Percentiles rank a stretch among this genome's conserved stretches.
Conservation (phyloP, 2,329 filamentous ascomycete species). For the Xylaria sp. region DNA sequence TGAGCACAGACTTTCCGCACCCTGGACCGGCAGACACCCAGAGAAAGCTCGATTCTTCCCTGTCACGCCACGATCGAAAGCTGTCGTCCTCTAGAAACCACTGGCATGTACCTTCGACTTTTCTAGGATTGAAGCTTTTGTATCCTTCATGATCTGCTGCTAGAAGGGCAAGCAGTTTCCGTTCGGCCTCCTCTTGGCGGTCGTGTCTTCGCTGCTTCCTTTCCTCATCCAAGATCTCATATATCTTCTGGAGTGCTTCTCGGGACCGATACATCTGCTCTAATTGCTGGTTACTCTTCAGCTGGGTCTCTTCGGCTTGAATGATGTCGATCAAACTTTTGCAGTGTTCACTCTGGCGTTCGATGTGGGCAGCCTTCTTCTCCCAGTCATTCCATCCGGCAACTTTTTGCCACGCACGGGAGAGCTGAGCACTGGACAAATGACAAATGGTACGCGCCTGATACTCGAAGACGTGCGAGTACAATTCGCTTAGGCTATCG, state of each 20-base stretch:
- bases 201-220: not conserved
- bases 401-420: slow-evolving; percentile 20
- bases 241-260: slow-evolving; percentile 10
- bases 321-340: not conserved
- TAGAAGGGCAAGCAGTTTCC: slow-evolving; percentile 5
- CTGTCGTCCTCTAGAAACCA: slow-evolving; percentile 16
- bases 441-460: slow-evolving; percentile 25
- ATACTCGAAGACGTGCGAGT: slow-evolving; percentile 24
- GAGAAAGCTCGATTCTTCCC: slow-evolving; percentile 9
- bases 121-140: slow-evolving; percentile 20
- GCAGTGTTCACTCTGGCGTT: not conserved
- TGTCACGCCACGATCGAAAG: slow-evolving; percentile 9
- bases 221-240: not conserved
- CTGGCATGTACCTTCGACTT: slow-evolving; percentile 17
- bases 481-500: slow-evolving; percentile 9
- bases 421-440: slow-evolving; percentile 24
- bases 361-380: not conserved
- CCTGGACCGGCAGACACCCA: slow-evolving; percentile 29
- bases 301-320: not conserved
- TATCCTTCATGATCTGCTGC: slow-evolving; percentile 12
- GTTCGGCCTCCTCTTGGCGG: not conserved
- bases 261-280: slow-evolving; percentile 16
- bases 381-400: slow-evolving; percentile 20
- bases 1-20: slow-evolving; percentile 26
- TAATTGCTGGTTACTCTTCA: not conserved